phyloP scores from a whole-genome alignment of 225 moss, liverwort and hornwort genomes.

The Physcomitrellopsis africana region DNA sequence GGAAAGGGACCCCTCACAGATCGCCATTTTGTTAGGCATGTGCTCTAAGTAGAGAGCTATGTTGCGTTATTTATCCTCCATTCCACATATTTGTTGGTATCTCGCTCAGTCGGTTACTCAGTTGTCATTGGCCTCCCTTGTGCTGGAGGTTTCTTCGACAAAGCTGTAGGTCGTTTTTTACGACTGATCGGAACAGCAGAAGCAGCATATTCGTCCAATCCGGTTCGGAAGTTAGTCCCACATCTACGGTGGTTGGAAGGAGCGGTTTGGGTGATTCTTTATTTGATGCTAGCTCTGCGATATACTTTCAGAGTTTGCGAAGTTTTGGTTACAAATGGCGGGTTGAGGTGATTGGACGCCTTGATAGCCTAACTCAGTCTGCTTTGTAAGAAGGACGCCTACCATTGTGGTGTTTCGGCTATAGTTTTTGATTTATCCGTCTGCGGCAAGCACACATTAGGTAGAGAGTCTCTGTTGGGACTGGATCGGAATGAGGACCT shows the following conservation, averaged over 20 bases:
- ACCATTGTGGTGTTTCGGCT: constrained; percentile 61
- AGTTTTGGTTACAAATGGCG: constrained; percentile 60
- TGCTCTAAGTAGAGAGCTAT: constrained; percentile 31
- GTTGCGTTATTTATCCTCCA: constrained; percentile 34
- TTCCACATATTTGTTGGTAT: constrained; percentile 65
- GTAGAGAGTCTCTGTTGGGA: constrained; percentile 26
- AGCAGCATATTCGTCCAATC: constrained; percentile 33
- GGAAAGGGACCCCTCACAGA: constrained; percentile 96
- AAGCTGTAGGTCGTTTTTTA: constrained; percentile 50
- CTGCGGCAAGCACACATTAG: constrained; percentile 27
- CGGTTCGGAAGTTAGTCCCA: constrained; percentile 37
- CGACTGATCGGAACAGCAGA: constrained; percentile 52
- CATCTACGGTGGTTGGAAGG: constrained; percentile 41
- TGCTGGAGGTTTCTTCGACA: constrained; percentile 48
- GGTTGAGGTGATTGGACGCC: constrained; percentile 49
- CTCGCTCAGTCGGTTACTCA: constrained; percentile 62
- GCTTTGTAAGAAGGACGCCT: constrained; percentile 41
- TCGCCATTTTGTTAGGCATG: constrained; percentile 80
- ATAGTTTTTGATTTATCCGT: constrained; percentile 44
- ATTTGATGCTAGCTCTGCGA: constrained; percentile 46
- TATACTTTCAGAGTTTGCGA: constrained; percentile 48
- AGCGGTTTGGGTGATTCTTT: constrained; percentile 53
- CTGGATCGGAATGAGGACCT: constrained; percentile 23
- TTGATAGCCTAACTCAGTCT: constrained; percentile 56
- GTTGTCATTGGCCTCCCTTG: constrained; percentile 50